A percentile compares a stretch with the other conserved stretches of the same genome.
Conservation (phyloP, 75 land plant species). For the Sequoiadendron giganteum region DNA sequence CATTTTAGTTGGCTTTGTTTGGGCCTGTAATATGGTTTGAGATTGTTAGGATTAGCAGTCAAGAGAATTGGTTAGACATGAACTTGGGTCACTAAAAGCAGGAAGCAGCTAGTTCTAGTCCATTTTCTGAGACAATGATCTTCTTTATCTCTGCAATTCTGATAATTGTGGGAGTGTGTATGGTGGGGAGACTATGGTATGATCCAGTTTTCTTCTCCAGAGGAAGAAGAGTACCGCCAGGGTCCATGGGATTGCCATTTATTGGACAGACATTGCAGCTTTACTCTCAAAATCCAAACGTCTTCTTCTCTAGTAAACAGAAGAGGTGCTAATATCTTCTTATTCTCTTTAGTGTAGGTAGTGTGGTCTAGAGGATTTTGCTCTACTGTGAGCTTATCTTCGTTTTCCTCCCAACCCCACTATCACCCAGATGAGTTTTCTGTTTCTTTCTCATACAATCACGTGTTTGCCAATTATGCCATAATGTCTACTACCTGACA, state of each 20-base stretch:
- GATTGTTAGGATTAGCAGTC: neutral
- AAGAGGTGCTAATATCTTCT: constrained; percentile 32
- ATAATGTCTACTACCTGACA: no score
- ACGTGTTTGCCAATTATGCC: no score
- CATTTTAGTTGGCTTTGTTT: no score
- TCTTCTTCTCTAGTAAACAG: constrained; percentile 49
- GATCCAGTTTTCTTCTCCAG: neutral
- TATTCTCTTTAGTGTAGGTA: neutral
- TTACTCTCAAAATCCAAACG: constrained; percentile 47
- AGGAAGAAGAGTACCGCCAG: constrained; percentile 47
- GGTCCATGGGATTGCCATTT: constrained; percentile 83
- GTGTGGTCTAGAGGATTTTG: no score
- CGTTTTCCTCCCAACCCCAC: neutral
- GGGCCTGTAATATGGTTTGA: neutral
- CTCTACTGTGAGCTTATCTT: no score
- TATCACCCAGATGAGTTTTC: neutral
- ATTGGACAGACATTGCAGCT: constrained; percentile 67
- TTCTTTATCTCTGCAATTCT: neutral
- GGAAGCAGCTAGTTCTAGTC: neutral
- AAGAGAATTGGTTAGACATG: neutral
- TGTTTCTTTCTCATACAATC: neutral
- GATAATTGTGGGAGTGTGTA: neutral
- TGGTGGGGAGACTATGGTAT: neutral
- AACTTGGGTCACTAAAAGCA: neutral
- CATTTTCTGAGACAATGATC: neutral